Evolutionary conservation across 495 filamentous ascomycete genomes (phyloP), one percentile per base, ranked within the genome.

Genomic region (Trichoderma gamsii): DNA sequence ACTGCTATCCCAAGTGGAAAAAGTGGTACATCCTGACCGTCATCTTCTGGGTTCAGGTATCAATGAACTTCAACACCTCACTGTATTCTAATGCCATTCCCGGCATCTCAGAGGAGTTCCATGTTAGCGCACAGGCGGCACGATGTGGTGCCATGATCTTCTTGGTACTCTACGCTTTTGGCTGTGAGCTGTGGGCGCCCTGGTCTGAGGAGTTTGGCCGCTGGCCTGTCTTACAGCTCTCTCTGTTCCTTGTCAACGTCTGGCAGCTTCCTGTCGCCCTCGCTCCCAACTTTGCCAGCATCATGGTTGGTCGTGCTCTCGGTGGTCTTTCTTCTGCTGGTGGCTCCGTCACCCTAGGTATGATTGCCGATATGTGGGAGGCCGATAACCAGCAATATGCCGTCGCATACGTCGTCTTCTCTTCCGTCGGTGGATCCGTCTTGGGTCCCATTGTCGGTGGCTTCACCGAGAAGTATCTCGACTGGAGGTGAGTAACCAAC

Each of bases 61-160:
- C 90, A 5, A 93, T 93, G 90, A 93, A 93, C 80, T 90, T 92
- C 81, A 92, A 92, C 80, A 88, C 88, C 12, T 86, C 85, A 41
- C 82, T 91, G 13, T 92, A 91, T 76, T 81, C 86, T 46, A 90
- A 90, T 72, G 89, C 84, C 16, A 76, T 92, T 15, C 70, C 70
- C 0, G 85, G 85, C 7, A 84, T 93, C 67, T 79, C 84, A 1
- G 76, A 86, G 56, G 76, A 89, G 46, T 92, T 90, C 74, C 63
- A 79, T 18, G 85, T 92, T 68, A 87, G 84, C 71, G 78, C 79
- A 41, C 87, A 91, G 73, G 84, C 83, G 0, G 90, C 88, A 1
- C 83, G 89, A 35, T 76, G 84, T 21, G 89, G 89, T 35, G 87
- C 89, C 41, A 85, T 86, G 70, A 83, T 91, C 64, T 93, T 92